A percentile compares a stretch with the other conserved stretches of the same genome.
Evolutionary conservation across 176 grass and related monocot species (phyloP).

Genomic region (Oryza officinalis): DNA sequence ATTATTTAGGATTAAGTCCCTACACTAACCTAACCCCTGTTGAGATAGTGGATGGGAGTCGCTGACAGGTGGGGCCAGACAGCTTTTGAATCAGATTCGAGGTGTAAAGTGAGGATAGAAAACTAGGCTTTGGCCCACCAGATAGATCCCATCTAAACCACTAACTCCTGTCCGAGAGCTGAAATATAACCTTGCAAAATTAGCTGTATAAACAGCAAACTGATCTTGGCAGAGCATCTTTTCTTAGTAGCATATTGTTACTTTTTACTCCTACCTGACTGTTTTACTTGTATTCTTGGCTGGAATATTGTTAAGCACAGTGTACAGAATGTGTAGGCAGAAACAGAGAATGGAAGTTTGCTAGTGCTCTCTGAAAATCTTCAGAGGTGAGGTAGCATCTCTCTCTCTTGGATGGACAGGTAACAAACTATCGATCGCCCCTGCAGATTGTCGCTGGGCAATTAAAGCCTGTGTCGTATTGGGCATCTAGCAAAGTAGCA

Average conservation of each 20-base stretch:
- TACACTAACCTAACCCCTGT: neutral
- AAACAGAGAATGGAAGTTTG: neutral
- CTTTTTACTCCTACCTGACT: neutral
- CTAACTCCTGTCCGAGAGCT: constrained; percentile 14
- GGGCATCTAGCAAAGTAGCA: neutral
- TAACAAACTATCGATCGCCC: constrained; percentile 22
- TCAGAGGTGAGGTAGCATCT: neutral
- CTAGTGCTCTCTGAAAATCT: neutral
- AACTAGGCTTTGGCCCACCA: neutral
- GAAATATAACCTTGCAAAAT: constrained; percentile 20
- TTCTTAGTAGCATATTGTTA: neutral
- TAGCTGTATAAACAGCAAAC: neutral
- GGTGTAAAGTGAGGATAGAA: constrained; percentile 37
- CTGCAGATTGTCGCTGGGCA: neutral
- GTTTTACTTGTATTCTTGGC: neutral
- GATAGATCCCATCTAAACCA: constrained; percentile 51
- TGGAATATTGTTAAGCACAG: neutral
- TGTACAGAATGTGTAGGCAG: neutral
- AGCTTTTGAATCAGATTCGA: neutral
- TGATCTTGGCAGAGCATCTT: neutral
- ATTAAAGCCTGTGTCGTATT: neutral
- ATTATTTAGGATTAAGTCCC: neutral
- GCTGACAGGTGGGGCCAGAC: neutral
- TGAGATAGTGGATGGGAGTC: neutral
- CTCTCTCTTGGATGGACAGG: neutral